A percentile compares a stretch with the other conserved stretches of the same genome.
phyloP scores from a whole-genome alignment of 306 rosid species.

The Abrus precatorius region DNA sequence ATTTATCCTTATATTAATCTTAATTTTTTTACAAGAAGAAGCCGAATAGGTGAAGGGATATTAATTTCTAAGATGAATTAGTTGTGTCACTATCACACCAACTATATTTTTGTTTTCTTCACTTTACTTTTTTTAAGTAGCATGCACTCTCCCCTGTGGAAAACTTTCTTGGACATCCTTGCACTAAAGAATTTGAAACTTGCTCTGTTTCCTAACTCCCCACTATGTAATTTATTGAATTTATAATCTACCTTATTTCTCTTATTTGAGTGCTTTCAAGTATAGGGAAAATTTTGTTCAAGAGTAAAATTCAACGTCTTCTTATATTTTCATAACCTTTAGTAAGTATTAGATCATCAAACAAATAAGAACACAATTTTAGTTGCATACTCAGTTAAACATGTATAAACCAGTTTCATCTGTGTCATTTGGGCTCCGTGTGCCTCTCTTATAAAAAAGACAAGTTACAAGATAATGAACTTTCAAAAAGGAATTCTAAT shows the following conservation, averaged over 20 bases:
- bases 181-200: not conserved
- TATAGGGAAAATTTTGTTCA: not conserved
- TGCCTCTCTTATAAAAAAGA: no score
- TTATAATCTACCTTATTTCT: not conserved
- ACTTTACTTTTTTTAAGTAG: not conserved
- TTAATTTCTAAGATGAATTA: not conserved
- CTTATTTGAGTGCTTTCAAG: not conserved
- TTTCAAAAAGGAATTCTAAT: no score
- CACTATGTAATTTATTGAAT: not conserved
- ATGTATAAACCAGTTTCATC: not conserved
- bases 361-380: not conserved
- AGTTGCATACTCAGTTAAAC: not conserved
- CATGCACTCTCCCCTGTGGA: not conserved
- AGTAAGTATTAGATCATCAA: not conserved
- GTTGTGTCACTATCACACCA: not conserved
- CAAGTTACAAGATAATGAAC: no score
- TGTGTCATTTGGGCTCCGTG: not conserved
- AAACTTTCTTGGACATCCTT: constrained; percentile 10
- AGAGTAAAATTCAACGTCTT: not conserved
- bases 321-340: not conserved
- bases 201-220: constrained; percentile 7
- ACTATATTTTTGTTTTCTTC: not conserved
- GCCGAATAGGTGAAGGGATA: not conserved
- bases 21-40: not conserved
- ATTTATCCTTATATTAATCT: not conserved